Conservation (phyloP, 768 basidiomycete species). For the Mycena venus region DNA sequence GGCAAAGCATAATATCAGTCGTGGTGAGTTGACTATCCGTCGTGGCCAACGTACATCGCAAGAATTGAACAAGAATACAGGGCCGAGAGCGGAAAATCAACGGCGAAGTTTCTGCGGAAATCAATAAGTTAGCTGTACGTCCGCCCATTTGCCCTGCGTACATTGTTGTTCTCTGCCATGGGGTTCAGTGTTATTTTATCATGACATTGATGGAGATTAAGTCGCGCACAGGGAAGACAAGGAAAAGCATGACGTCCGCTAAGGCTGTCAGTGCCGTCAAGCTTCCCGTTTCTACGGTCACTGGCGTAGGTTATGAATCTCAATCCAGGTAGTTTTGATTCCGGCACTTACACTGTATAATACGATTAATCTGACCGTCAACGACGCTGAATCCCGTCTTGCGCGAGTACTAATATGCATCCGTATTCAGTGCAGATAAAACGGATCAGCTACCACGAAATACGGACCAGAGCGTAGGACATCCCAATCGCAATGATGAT, state of each 20-base stretch:
- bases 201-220: neutral
- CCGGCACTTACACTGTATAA: conserved; percentile 14
- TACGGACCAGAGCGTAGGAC: conserved; percentile 13
- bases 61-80: conserved; percentile 27
- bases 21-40: no score
- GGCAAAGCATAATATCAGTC: no score
- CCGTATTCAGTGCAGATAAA: neutral
- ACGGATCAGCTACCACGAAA: neutral
- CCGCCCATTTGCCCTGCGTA: neutral
- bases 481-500: conserved; percentile 19
- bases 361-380: conserved; percentile 26
- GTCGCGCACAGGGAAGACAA: conserved; percentile 11
- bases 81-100: conserved; percentile 26
- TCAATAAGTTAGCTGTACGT: neutral
- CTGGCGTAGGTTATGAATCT: neutral
- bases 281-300: conserved; percentile 19
- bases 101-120: conserved; percentile 16
- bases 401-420: conserved; percentile 1
- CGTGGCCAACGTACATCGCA: conserved; percentile 15
- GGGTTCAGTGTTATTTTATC: neutral
- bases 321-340: neutral
- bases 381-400: conserved; percentile 1
- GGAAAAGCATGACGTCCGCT: conserved; percentile 15
- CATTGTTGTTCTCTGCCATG: neutral
- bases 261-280: conserved; percentile 18